Conservation (phyloP, 768 basidiomycete genomes). For the Lyophyllum atratum region DNA sequence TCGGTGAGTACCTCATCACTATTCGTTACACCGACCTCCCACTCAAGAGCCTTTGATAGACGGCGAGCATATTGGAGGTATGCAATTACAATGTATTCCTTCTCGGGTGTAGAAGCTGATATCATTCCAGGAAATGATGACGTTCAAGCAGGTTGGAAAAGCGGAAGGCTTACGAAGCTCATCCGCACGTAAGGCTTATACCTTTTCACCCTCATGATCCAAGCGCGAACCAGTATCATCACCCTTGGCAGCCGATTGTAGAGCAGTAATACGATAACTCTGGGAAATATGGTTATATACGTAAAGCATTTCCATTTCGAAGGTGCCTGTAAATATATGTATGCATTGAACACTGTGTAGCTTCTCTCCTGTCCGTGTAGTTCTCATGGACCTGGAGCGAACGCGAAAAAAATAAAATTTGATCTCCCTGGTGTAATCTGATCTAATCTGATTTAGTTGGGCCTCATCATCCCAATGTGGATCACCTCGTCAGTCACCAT, state of each 20-base stretch:
- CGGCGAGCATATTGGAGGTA: slow-evolving; percentile 58
- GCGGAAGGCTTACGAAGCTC: slow-evolving; percentile 29
- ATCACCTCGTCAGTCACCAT: too few species aligned
- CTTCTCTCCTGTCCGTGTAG: too few species aligned
- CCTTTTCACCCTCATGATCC: background rate
- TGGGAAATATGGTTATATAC: too few species aligned
- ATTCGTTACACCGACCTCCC: background rate
- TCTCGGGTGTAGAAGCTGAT: background rate
- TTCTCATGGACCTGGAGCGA: too few species aligned
- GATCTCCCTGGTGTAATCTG: too few species aligned
- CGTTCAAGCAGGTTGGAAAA: slow-evolving; percentile 29
- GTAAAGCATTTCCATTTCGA: too few species aligned
- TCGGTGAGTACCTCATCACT: slow-evolving; percentile 49
- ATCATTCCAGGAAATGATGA: slow-evolving; percentile 39
- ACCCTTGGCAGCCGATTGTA: background rate
- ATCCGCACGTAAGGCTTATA: slow-evolving; percentile 29
- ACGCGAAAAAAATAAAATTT: too few species aligned
- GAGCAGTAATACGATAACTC: too few species aligned
- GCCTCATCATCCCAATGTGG: too few species aligned
- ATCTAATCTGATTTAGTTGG: too few species aligned
- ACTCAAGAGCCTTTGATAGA: slow-evolving; percentile 28
- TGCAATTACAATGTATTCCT: slow-evolving; percentile 3
- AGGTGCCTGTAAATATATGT: too few species aligned
- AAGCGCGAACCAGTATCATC: background rate
- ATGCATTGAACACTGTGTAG: too few species aligned